Percentiles rank a stretch among this genome's conserved stretches.
Evolutionary conservation across 2,329 filamentous ascomycete genomes (phyloP).

Genomic region (Madurella mycetomatis): DNA sequence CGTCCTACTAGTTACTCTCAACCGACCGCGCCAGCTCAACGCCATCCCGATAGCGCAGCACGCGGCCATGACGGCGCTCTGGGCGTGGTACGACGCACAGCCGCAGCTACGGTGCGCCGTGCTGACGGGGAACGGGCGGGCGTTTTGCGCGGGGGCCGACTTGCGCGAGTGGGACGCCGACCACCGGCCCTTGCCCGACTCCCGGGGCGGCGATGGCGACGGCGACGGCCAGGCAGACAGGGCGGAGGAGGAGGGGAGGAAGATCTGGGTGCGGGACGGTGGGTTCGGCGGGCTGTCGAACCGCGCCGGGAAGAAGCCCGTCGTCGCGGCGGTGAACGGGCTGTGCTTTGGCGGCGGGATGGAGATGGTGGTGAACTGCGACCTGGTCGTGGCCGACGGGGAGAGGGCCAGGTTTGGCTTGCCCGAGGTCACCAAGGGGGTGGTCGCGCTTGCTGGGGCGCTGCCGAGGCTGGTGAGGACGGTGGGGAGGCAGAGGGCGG

Average conservation of each 20-base stretch:
- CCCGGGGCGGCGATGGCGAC: neutral
- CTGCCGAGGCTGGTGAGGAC: constrained; percentile 62
- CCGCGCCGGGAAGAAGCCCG: constrained; percentile 65
- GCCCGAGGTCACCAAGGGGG: constrained; percentile 67
- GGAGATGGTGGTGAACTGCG: constrained; percentile 70
- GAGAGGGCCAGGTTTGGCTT: constrained; percentile 58
- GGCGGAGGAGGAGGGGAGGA: constrained; percentile 10
- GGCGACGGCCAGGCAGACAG: neutral
- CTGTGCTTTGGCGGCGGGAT: constrained; percentile 70
- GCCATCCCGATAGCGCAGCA: constrained; percentile 49
- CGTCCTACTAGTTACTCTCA: constrained; percentile 56
- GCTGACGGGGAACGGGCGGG: constrained; percentile 57
- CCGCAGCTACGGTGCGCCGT: constrained; percentile 57
- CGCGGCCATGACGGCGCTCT: constrained; percentile 43
- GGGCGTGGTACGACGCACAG: constrained; percentile 58
- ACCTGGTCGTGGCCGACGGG: constrained; percentile 61
- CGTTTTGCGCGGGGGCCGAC: constrained; percentile 66
- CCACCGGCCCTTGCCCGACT: too few relatives aligned
- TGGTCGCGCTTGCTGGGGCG: constrained; percentile 67
- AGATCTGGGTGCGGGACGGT: constrained; percentile 33
- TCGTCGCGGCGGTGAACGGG: constrained; percentile 73
- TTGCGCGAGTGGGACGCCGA: constrained; percentile 59
- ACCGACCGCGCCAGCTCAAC: constrained; percentile 56
- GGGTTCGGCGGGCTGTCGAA: constrained; percentile 64
- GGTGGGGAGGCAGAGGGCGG: constrained; percentile 64